Evolutionary conservation across 2,329 filamentous ascomycete genomes (phyloP).

Genomic region (Botrytis cinerea): DNA sequence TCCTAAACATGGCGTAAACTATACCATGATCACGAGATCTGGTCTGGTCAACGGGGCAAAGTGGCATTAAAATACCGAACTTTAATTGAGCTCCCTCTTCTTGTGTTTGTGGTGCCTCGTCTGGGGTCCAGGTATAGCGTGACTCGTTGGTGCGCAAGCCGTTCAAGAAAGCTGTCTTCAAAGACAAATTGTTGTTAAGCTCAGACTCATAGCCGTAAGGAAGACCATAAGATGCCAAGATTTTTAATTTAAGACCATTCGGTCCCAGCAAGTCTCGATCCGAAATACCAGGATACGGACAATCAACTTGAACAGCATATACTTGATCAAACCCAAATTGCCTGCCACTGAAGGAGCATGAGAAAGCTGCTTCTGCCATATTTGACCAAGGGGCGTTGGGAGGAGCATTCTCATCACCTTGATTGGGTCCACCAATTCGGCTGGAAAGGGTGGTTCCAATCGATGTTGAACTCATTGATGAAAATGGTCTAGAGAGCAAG

Average conservation of each 20-base stretch:
- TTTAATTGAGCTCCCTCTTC: neutral
- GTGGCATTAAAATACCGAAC: constrained; percentile 8
- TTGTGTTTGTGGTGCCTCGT: neutral
- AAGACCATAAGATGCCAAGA: constrained; percentile 39
- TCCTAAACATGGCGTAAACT: constrained; percentile 11
- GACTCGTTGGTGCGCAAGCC: constrained; percentile 1
- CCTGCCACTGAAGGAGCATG: constrained; percentile 34
- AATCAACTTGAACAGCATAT: constrained; percentile 34
- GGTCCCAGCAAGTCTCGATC: constrained; percentile 29
- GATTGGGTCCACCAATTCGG: constrained; percentile 15
- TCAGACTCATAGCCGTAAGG: constrained; percentile 12
- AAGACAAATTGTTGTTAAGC: neutral
- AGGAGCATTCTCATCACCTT: neutral
- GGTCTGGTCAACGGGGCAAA: neutral
- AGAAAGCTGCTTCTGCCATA: constrained; percentile 34
- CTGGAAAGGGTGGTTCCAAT: neutral
- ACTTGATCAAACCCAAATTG: constrained; percentile 40
- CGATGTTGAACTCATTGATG: constrained; percentile 7
- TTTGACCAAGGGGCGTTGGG: neutral
- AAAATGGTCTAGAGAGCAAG: neutral
- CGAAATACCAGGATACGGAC: constrained; percentile 29
- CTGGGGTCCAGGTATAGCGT: constrained; percentile 4
- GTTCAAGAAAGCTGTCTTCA: constrained; percentile 6
- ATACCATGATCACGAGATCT: constrained; percentile 11
- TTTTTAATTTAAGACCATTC: constrained; percentile 33